Conservation (phyloP, 163 green algal species). For the Scenedesmus sp. region DNA sequence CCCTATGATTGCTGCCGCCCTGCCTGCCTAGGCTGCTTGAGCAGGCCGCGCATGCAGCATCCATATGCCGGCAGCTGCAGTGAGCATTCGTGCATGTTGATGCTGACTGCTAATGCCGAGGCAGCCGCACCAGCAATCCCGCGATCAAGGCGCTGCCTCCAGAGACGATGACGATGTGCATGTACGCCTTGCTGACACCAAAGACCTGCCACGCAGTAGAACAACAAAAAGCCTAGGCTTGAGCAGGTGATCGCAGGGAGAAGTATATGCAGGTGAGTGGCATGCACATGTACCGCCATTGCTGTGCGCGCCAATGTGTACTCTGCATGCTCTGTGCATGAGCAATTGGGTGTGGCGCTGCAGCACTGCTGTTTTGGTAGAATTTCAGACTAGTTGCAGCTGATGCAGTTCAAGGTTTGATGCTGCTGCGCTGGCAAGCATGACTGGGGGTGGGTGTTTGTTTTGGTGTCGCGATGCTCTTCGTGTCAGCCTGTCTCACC, state of each 20-base stretch:
- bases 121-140: slow-evolving; percentile 7
- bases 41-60: too few relatives aligned
- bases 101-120: background rate
- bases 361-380: too few relatives aligned
- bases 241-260: too few relatives aligned
- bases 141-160: slow-evolving; percentile 20
- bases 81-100: background rate
- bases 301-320: too few relatives aligned
- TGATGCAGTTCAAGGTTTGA: too few relatives aligned
- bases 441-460: too few relatives aligned
- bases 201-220: slow-evolving; percentile 15
- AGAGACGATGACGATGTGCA: slow-evolving; percentile 20
- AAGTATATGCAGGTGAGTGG: too few relatives aligned
- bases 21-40: background rate
- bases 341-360: too few relatives aligned
- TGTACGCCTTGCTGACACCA: background rate
- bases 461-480: background rate
- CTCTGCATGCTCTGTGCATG: too few relatives aligned
- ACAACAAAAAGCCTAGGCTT: background rate
- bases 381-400: too few relatives aligned
- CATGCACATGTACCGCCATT: too few relatives aligned
- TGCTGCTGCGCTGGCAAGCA: too few relatives aligned
- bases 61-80: background rate
- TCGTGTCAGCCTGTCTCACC: background rate
- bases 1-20: background rate